A percentile compares a stretch with the other conserved stretches of the same genome.
Evolutionary conservation across 257 asterid genomes (phyloP).

Genomic region (Plantago elongata): DNA sequence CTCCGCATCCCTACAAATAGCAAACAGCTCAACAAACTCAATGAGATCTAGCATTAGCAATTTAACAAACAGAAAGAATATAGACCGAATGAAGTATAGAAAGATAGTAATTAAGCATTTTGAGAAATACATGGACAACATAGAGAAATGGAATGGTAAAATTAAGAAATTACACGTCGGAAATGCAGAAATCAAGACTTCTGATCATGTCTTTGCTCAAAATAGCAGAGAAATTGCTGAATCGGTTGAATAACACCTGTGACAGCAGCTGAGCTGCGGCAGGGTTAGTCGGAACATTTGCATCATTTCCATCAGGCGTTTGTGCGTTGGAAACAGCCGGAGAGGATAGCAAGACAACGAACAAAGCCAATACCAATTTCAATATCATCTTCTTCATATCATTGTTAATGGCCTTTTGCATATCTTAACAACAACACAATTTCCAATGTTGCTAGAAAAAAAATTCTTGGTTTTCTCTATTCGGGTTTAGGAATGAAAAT

Average conservation of each 20-base stretch:
- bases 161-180: conserved; percentile 41
- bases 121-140: not conserved
- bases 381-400: too few relatives aligned
- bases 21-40: not conserved
- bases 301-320: not conserved
- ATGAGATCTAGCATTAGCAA: not conserved
- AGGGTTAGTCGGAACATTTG: conserved; percentile 14
- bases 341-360: too few relatives aligned
- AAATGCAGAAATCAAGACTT: conserved; percentile 61
- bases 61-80: too few relatives aligned
- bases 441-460: too few relatives aligned
- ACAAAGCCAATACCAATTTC: too few relatives aligned
- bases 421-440: too few relatives aligned
- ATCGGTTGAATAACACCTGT: conserved; percentile 40
- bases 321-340: too few relatives aligned
- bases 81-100: not conserved
- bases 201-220: conserved; percentile 43
- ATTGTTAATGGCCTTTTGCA: too few relatives aligned
- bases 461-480: too few relatives aligned
- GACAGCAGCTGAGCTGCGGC: conserved; percentile 50
- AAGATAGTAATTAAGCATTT: not conserved
- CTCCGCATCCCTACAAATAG: conserved; percentile 57
- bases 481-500: too few relatives aligned
- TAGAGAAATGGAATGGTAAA: too few relatives aligned
- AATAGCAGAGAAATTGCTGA: conserved; percentile 51